Evolutionary conservation across 2,329 filamentous ascomycete genomes (phyloP).

Genomic region (Rugonectria rugulosa): DNA sequence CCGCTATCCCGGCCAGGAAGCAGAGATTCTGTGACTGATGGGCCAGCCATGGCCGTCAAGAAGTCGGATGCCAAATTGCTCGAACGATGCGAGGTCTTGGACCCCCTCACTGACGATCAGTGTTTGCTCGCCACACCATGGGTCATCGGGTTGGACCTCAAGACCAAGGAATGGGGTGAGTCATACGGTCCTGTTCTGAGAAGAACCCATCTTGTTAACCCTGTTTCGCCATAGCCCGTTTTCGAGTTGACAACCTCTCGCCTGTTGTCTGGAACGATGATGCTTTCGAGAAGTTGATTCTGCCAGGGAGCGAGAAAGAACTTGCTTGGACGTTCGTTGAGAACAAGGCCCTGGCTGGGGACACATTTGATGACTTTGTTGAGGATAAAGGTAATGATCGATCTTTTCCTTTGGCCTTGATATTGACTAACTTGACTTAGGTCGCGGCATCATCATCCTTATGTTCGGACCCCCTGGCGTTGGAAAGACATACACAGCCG

Average conservation of each 20-base stretch:
- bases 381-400: slow-evolving; percentile 1
- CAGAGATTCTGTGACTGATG: background rate
- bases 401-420: background rate
- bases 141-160: slow-evolving; percentile 8
- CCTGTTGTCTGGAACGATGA: slow-evolving; percentile 3
- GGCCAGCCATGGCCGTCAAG: background rate
- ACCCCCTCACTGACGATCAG: slow-evolving; percentile 1
- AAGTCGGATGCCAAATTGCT: background rate
- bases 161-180: slow-evolving; percentile 13
- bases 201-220: background rate
- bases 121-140: slow-evolving; percentile 8
- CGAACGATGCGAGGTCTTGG: background rate
- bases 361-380: slow-evolving; percentile 15
- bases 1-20: too few species aligned
- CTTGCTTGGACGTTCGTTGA: slow-evolving; percentile 5
- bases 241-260: background rate
- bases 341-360: background rate
- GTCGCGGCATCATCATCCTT: slow-evolving; percentile 36
- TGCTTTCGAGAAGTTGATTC: slow-evolving; percentile 4
- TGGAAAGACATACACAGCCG: slow-evolving; percentile 40
- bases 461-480: slow-evolving; percentile 40
- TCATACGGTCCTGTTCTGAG: background rate
- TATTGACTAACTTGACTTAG: background rate
- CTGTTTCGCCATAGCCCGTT: background rate
- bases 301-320: slow-evolving; percentile 6